Evolutionary conservation across 2,329 filamentous ascomycete species (phyloP), one percentile per base, ranked within the genome.

Genomic region (Cercospora sp.): DNA sequence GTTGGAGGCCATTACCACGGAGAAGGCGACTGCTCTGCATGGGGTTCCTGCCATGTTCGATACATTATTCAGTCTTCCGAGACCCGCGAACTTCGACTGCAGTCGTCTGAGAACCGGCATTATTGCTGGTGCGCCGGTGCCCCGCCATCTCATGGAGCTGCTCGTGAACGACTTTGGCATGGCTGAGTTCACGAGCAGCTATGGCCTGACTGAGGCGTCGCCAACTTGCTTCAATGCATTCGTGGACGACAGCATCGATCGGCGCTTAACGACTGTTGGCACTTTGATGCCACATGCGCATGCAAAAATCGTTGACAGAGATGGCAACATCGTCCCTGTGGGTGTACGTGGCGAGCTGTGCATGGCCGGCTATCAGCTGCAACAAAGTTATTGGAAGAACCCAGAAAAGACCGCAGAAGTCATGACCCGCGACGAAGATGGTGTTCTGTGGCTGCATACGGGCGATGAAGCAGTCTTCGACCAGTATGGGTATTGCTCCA

Each of bases 1-100:
- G 1, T 83, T 94, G 36, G 83, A 83, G 53, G 89, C 90, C 61
- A 87, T 94, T 57, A 77, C 76, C 2, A 76, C 78, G 6, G 81
- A 83, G 64, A 74, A 71, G 30, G 82, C 80, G 77, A 94, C 91
- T 0, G 91, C 90, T 0, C 82, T 94, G 0, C 91, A 93, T 76
- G 91, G 91, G 33, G 91, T 94, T 0, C 91, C 91, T 0, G 91
- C 91, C 67, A 94, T 94, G 91, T 92, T 93, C 78, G 90, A 92
- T 76, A 88, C 89, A 0, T 82, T 87, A 9, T 81, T 87, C 66
- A 79, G 79, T 45, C 74, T 84, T 1, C 81, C 81, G n/a, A 81
- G 83, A 65, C 84, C 84, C 0, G 71, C 73, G 3, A 76, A 79
- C 16, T 86, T 85, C 73, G 79, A 84, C 67, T 81, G 78, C 79